Conservation (phyloP, 257 asterid genomes). For the Thymus mandschuricus region DNA sequence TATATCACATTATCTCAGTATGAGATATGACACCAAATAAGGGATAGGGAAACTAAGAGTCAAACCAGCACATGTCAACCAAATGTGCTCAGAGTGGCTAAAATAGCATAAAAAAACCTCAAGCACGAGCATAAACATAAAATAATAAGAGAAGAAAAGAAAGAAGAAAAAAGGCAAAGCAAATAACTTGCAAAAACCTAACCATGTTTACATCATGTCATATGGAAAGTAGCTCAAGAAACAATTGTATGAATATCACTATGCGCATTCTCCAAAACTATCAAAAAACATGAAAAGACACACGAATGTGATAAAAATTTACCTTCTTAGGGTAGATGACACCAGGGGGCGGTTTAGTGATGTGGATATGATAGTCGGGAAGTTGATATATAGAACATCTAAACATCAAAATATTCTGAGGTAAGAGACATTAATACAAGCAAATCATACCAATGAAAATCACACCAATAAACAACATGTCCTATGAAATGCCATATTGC, state of each 20-base stretch:
- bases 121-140: too few relatives aligned
- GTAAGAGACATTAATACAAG: constrained; percentile 23
- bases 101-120: too few relatives aligned
- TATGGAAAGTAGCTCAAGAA: background rate
- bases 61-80: too few relatives aligned
- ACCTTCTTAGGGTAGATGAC: constrained; percentile 84
- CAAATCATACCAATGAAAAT: background rate
- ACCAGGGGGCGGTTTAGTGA: constrained; percentile 83
- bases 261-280: constrained; percentile 8
- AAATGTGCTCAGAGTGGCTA: too few relatives aligned
- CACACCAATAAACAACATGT: constrained; percentile 1
- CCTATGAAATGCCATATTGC: constrained; percentile 18
- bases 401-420: constrained; percentile 28
- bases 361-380: constrained; percentile 82
- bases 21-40: background rate
- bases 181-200: background rate
- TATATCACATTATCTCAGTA: too few relatives aligned
- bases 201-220: constrained; percentile 3
- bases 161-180: background rate
- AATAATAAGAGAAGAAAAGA: too few relatives aligned
- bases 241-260: background rate
- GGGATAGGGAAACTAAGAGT: too few relatives aligned
- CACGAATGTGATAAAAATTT: constrained; percentile 13
- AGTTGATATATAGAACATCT: constrained; percentile 91
- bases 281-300: background rate